A percentile compares a stretch with the other conserved stretches of the same genome.
Conservation (phyloP, 2,329 filamentous ascomycete genomes). For the Aspergillus uvarum region DNA sequence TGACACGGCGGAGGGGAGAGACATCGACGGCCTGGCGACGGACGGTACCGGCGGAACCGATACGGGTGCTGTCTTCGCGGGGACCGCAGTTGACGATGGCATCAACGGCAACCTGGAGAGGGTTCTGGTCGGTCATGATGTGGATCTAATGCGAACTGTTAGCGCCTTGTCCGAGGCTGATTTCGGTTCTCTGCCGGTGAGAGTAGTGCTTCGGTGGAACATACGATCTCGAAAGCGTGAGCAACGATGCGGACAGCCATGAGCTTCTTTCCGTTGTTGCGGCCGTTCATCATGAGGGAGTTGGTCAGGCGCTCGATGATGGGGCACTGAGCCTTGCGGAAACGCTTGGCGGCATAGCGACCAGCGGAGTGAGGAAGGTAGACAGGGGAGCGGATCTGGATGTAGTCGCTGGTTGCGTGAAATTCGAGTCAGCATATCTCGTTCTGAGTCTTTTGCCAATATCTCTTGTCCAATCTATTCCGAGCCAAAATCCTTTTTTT, state of each 20-base stretch:
- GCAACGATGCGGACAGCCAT: slow-evolving; percentile 99
- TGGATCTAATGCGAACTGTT: slow-evolving; percentile 68
- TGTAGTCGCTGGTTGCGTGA: slow-evolving; percentile 77
- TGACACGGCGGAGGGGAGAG: slow-evolving; percentile 97
- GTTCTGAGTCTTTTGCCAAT: not conserved
- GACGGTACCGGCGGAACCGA: slow-evolving; percentile 98
- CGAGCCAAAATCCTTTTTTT: not conserved
- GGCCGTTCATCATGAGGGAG: slow-evolving; percentile 99
- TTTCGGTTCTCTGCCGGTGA: not conserved
- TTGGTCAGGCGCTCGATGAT: slow-evolving; percentile 99
- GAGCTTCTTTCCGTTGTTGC: slow-evolving; percentile 99
- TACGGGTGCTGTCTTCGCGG: slow-evolving; percentile 99
- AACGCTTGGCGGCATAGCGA: slow-evolving; percentile 98
- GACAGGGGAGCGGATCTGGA: slow-evolving; percentile 98
- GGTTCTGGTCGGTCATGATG: slow-evolving; percentile 99
- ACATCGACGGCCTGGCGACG: slow-evolving; percentile 99
- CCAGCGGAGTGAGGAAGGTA: slow-evolving; percentile 99
- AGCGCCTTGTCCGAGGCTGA: slow-evolving; percentile 6
- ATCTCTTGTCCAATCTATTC: not conserved
- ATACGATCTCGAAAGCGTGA: slow-evolving; percentile 98
- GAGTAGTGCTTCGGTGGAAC: slow-evolving; percentile 42
- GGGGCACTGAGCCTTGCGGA: slow-evolving; percentile 99
- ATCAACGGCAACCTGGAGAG: slow-evolving; percentile 98
- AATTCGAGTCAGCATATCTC: slow-evolving; percentile 32
- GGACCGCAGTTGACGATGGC: slow-evolving; percentile 99